These are phyloP conservation scores for Neurospora tetrasperma DNA, from an alignment of 495 filamentous ascomycete genomes.

Conservation along the genomic window DNA sequence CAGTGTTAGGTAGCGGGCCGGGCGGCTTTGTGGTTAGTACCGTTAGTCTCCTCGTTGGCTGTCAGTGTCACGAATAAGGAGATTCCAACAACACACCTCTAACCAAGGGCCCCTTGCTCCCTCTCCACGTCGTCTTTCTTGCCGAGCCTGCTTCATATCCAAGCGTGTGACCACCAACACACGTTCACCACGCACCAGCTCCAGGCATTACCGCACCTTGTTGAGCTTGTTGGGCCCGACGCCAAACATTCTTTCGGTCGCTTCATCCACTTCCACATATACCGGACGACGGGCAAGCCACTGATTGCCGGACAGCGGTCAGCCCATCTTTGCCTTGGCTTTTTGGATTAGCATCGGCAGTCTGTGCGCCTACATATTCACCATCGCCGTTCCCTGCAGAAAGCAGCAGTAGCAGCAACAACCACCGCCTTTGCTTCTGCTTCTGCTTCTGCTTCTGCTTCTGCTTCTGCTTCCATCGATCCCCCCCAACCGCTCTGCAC, in stretches of 20 bases:
- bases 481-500: background rate
- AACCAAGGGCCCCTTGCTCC: background rate
- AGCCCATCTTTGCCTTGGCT: background rate
- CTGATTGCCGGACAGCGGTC: background rate
- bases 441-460: background rate
- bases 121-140: background rate
- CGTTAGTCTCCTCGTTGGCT: background rate
- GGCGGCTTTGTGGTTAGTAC: background rate
- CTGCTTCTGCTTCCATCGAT: background rate
- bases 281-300: background rate
- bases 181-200: background rate
- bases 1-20: background rate
- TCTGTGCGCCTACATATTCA: background rate
- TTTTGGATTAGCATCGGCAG: background rate
- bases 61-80: background rate
- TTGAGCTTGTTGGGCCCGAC: background rate
- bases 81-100: background rate
- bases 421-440: background rate
- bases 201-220: background rate
- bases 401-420: background rate
- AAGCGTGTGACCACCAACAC: constrained; percentile 1
- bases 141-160: background rate
- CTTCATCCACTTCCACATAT: background rate
- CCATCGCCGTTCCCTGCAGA: background rate
- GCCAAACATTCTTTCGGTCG: background rate